These are phyloP conservation scores for Solanum arcanum DNA, from an alignment of 257 asterid genomes.

Conservation along the genomic window DNA sequence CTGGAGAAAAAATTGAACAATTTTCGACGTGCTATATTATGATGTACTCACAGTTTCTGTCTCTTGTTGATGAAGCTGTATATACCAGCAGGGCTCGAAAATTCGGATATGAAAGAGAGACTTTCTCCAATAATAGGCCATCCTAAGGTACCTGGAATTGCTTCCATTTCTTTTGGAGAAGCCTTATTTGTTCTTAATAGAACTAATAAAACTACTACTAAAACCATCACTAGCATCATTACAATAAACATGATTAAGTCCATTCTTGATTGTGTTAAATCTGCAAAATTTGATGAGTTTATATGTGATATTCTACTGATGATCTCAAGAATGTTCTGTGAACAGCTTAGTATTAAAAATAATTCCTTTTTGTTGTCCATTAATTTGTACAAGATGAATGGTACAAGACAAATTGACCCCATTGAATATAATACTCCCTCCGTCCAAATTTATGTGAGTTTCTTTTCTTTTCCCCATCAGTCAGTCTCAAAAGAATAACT, in stretches of 20 bases:
- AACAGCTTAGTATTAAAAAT: neutral
- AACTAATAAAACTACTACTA: neutral
- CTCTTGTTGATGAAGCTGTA: conserved; percentile 67
- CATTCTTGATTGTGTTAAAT: neutral
- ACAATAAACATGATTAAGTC: conserved; percentile 1
- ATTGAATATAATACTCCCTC: neutral
- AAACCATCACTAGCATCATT: neutral
- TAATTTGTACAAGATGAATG: neutral
- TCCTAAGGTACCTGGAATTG: conserved; percentile 67
- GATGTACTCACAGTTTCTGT: conserved; percentile 38
- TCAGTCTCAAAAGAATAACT: neutral
- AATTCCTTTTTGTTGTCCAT: neutral
- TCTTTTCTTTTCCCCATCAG: neutral
- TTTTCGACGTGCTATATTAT: neutral
- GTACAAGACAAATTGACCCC: neutral
- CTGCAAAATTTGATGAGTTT: neutral
- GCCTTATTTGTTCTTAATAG: conserved; percentile 26
- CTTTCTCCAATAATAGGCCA: conserved; percentile 89
- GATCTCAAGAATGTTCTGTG: neutral
- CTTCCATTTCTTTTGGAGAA: conserved; percentile 48
- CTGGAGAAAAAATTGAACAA: neutral
- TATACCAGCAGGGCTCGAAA: conserved; percentile 59
- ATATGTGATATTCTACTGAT: neutral
- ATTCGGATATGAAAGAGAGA: conserved; percentile 51
- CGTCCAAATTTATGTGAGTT: neutral